These are phyloP conservation scores for Metschnikowia koreensis DNA, from an alignment of 805 yeast species.

Conservation along the genomic window DNA sequence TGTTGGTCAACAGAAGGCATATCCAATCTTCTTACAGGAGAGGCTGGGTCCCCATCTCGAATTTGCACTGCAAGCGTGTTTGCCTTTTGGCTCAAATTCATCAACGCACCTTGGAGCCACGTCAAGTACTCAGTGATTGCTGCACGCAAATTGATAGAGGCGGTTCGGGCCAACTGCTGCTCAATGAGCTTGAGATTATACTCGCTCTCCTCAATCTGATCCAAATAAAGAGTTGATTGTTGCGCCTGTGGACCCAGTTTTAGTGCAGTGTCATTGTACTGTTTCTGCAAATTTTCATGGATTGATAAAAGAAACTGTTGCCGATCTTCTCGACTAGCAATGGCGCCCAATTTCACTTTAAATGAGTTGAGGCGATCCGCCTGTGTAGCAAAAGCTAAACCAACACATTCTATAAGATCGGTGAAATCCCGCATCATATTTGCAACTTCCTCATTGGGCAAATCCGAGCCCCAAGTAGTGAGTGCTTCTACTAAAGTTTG, in stretches of 20 bases:
- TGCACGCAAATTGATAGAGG: conserved; percentile 44
- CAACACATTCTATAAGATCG: conserved; percentile 12
- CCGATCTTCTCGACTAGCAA: conserved; percentile 51
- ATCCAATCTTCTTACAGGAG: conserved; percentile 6
- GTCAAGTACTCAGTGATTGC: conserved; percentile 44
- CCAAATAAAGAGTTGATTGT: conserved; percentile 43
- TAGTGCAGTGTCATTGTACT: conserved; percentile 42
- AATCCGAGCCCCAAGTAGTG: conserved; percentile 15
- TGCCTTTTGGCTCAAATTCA: conserved; percentile 3
- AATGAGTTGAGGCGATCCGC: conserved; percentile 45
- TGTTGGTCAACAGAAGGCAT: conserved; percentile 3
- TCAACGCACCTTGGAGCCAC: conserved; percentile 23
- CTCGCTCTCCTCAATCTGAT: conserved; percentile 50
- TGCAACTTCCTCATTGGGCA: conserved; percentile 15
- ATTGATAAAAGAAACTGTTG: conserved; percentile 36
- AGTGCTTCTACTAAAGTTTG: conserved; percentile 14
- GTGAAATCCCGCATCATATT: conserved; percentile 15
- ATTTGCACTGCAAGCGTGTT: conserved; percentile 7
- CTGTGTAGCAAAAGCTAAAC: conserved; percentile 26
- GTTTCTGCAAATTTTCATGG: conserved; percentile 37
- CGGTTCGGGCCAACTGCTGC: conserved; percentile 48
- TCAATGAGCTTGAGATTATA: conserved; percentile 52
- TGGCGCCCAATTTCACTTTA: conserved; percentile 43
- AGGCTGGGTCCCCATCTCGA: conserved; percentile 9
- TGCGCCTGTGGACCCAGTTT: conserved; percentile 44